These are phyloP conservation scores for Chiua virens DNA, from an alignment of 768 basidiomycete species.

Conservation along the genomic window DNA sequence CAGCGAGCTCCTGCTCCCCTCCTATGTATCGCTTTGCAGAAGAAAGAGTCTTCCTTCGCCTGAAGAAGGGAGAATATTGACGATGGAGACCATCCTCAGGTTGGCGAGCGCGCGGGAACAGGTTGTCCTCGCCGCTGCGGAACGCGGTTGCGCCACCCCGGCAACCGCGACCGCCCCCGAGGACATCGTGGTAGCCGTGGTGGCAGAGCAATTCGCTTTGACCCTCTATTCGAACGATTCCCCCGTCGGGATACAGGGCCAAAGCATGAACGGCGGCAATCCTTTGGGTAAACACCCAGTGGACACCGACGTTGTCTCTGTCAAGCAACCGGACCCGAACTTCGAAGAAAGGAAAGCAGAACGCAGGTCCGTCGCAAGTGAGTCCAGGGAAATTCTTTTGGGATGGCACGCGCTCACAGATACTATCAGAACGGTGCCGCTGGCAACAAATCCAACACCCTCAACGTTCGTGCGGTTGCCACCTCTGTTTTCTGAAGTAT, in stretches of 20 bases:
- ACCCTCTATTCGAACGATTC: slow-evolving; percentile 1
- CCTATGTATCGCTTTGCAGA: slow-evolving; percentile 52
- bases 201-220: slow-evolving; percentile 35
- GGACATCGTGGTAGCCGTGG: slow-evolving; percentile 26
- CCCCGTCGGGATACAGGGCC: slow-evolving; percentile 3
- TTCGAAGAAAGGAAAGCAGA: background rate
- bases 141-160: slow-evolving; percentile 28
- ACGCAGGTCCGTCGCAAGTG: background rate
- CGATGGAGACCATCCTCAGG: slow-evolving; percentile 52
- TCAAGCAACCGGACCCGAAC: background rate
- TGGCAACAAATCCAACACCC: fast-evolving
- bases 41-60: slow-evolving; percentile 51
- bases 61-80: slow-evolving; percentile 56
- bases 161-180: slow-evolving; percentile 26
- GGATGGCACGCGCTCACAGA: background rate
- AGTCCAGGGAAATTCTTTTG: background rate
- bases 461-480: slow-evolving; percentile 1
- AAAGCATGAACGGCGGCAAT: slow-evolving; percentile 1
- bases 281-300: background rate
- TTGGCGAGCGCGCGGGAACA: slow-evolving; percentile 56
- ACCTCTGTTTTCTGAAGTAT: background rate
- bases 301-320: background rate
- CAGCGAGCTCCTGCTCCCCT: slow-evolving; percentile 45
- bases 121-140: slow-evolving; percentile 34
- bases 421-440: slow-evolving; percentile 1